Percentiles rank a stretch among this genome's conserved stretches.
These are phyloP conservation scores for Pleurotus tuber-regium DNA, from an alignment of 768 basidiomycete species.

Conservation along the genomic window DNA sequence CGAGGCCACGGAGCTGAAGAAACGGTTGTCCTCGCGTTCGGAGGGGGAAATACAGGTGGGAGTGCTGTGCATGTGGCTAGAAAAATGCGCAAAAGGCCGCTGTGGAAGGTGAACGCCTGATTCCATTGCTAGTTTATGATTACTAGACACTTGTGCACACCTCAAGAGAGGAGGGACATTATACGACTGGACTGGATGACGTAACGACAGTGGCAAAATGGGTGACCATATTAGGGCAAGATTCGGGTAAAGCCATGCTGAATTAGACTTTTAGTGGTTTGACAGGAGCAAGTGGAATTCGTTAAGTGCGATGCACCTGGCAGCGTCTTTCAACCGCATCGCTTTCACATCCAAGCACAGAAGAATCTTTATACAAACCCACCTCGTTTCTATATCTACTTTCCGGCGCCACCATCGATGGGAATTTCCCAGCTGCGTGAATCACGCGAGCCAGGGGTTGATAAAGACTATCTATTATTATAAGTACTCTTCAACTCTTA, in stretches of 20 bases:
- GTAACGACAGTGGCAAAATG: neutral
- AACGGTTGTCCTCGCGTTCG: slow-evolving; percentile 90
- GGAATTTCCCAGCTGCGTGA: slow-evolving; percentile 47
- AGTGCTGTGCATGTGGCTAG: slow-evolving; percentile 86
- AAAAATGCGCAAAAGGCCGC: slow-evolving; percentile 79
- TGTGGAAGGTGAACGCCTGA: slow-evolving; percentile 81
- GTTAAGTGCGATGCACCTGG: too few relatives aligned
- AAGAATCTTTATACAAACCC: neutral
- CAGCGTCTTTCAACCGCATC: neutral
- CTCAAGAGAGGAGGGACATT: neutral
- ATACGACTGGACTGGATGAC: neutral
- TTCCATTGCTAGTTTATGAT: neutral
- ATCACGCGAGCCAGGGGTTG: slow-evolving; percentile 48
- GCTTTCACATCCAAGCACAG: neutral
- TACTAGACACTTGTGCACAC: neutral
- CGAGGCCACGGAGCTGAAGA: slow-evolving; percentile 75
- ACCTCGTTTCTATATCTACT: slow-evolving; percentile 26
- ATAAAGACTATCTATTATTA: slow-evolving; percentile 40
- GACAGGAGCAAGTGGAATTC: slow-evolving; percentile 3
- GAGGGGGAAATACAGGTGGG: slow-evolving; percentile 61
- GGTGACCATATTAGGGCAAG: slow-evolving; percentile 6
- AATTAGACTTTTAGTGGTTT: slow-evolving; percentile 15
- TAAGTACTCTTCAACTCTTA: slow-evolving; percentile 31
- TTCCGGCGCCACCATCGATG: slow-evolving; percentile 49
- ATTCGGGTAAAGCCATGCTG: slow-evolving; percentile 10